A percentile compares a stretch with the other conserved stretches of the same genome.
Evolutionary conservation across 2,329 filamentous ascomycete species (phyloP).

Genomic region (Aspergillus sp.): DNA sequence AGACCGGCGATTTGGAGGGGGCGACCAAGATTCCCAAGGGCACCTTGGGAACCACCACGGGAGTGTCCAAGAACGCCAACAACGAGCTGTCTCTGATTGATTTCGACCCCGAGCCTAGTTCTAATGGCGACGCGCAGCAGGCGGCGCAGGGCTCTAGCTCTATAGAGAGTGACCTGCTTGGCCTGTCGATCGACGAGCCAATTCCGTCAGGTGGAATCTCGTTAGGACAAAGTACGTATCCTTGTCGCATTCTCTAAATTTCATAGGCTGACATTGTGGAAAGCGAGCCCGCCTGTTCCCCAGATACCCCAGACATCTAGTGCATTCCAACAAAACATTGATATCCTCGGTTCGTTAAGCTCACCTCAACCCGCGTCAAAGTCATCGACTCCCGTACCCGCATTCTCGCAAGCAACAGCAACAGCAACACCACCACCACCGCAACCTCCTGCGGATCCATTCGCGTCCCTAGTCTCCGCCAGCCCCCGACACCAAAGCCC

Average conservation of each 20-base stretch:
- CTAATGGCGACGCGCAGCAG: slow-evolving; percentile 44
- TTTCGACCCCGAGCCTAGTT: slow-evolving; percentile 64
- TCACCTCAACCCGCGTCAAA: slow-evolving; percentile 50
- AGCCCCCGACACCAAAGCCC: slow-evolving; percentile 50
- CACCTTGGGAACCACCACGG: slow-evolving; percentile 67
- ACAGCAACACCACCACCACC: slow-evolving; percentile 40
- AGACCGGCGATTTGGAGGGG: slow-evolving; percentile 86
- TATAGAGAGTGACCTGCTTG: slow-evolving; percentile 86
- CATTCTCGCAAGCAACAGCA: slow-evolving; percentile 32
- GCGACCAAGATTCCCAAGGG: slow-evolving; percentile 82
- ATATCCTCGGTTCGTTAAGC: slow-evolving; percentile 56
- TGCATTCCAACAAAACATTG: slow-evolving; percentile 54
- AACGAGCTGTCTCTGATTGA: slow-evolving; percentile 93
- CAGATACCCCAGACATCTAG: slow-evolving; percentile 41
- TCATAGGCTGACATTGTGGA: not conserved
- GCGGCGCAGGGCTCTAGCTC: slow-evolving; percentile 59
- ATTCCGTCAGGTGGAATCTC: slow-evolving; percentile 81
- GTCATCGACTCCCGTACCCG: slow-evolving; percentile 50
- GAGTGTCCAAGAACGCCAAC: slow-evolving; percentile 64
- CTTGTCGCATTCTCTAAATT: not conserved
- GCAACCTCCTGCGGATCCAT: slow-evolving; percentile 52
- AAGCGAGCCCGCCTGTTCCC: not conserved
- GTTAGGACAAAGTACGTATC: slow-evolving; percentile 65
- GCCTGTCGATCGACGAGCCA: slow-evolving; percentile 74
- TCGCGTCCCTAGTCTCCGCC: slow-evolving; percentile 57